A percentile compares a stretch with the other conserved stretches of the same genome.
Conservation (phyloP, 345 rosid genomes). For the Citrus mangshanensis region DNA sequence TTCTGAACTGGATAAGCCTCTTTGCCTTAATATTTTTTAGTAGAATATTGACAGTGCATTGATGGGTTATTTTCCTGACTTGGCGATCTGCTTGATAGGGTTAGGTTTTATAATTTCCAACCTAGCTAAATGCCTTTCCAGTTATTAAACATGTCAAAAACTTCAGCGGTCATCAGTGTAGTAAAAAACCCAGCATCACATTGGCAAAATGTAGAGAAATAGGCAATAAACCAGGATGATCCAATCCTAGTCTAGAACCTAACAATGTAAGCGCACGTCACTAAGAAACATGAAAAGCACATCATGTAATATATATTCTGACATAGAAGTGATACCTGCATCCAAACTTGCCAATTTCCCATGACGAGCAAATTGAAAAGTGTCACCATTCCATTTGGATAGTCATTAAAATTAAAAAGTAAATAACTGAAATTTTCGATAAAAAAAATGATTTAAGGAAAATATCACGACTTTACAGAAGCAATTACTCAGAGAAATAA, state of each 20-base stretch:
- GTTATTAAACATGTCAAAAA: neutral
- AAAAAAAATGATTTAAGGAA: conserved; percentile 16
- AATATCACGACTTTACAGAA: neutral
- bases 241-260: neutral
- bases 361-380: conserved; percentile 88
- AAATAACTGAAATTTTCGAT: conserved; percentile 68
- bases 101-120: neutral
- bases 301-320: neutral
- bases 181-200: neutral
- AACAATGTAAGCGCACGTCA: neutral
- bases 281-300: neutral
- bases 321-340: conserved; percentile 56
- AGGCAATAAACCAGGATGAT: neutral
- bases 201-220: neutral
- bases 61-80: neutral
- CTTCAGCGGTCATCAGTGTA: neutral
- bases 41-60: neutral
- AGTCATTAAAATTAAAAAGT: conserved; percentile 91
- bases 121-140: neutral
- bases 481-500: neutral
- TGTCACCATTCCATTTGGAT: conserved; percentile 97
- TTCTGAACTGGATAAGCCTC: neutral
- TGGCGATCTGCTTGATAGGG: neutral
- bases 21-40: neutral
- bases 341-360: conserved; percentile 95